Conservation (phyloP, 305 asterid species). For the Fraxinus albicans region DNA sequence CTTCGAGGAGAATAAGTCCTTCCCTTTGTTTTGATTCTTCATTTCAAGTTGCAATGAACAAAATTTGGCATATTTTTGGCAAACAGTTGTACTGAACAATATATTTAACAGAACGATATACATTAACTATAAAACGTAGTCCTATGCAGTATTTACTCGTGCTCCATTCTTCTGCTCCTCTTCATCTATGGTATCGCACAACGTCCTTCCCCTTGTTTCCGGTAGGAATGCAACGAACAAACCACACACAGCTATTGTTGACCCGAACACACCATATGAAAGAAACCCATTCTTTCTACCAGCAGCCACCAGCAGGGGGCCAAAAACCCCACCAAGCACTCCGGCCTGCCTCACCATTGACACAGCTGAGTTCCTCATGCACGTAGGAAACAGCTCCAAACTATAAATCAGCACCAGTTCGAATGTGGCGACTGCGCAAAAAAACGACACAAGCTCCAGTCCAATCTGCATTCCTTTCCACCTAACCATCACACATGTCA, state of each 20-base stretch:
- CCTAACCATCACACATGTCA: slow-evolving; percentile 14
- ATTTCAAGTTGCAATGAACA: not conserved
- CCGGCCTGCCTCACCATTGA: slow-evolving; percentile 38
- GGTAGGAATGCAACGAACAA: slow-evolving; percentile 31
- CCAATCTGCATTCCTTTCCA: slow-evolving; percentile 22
- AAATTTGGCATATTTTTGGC: too few relatives aligned
- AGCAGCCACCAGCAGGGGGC: slow-evolving; percentile 35
- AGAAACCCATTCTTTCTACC: slow-evolving; percentile 29
- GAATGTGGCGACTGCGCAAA: slow-evolving; percentile 26
- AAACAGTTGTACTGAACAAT: too few relatives aligned
- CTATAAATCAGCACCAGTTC: slow-evolving; percentile 31
- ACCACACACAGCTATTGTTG: slow-evolving; percentile 15
- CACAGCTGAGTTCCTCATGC: slow-evolving; percentile 38
- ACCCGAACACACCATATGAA: slow-evolving; percentile 35
- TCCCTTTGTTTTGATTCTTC: not conserved
- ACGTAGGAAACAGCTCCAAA: slow-evolving; percentile 39
- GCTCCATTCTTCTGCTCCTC: slow-evolving; percentile 22
- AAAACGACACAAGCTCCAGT: slow-evolving; percentile 30
- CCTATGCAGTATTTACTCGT: not conserved
- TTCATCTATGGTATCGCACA: slow-evolving; percentile 35
- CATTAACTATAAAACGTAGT: not conserved
- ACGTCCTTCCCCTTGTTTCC: slow-evolving; percentile 27
- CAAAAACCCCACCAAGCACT: slow-evolving; percentile 32
- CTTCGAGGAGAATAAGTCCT: too few relatives aligned
- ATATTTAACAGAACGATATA: not conserved